Conservation (phyloP, 495 filamentous ascomycete species). For the Daldinia childiae region DNA sequence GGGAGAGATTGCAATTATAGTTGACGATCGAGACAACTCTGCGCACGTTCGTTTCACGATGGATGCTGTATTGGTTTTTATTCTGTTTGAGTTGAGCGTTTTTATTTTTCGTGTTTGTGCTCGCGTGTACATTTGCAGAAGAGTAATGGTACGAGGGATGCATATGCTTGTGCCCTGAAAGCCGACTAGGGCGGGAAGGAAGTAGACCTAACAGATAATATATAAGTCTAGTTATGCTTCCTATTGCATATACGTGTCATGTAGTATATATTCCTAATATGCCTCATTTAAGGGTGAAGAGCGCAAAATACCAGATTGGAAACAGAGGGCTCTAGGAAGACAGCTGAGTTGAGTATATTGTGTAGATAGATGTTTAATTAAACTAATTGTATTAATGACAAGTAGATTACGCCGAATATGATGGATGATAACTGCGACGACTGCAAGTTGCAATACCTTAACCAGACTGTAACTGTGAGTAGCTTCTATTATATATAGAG, state of each 20-base stretch:
- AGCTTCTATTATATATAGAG: too few relatives aligned
- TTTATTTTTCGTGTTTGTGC: conserved; percentile 4
- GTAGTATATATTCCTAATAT: not conserved
- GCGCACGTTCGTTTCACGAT: not conserved
- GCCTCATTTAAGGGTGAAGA: too few relatives aligned
- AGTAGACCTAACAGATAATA: not conserved
- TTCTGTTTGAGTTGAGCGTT: conserved; percentile 22
- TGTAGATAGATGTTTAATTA: too few relatives aligned
- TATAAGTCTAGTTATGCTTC: not conserved
- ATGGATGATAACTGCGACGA: too few relatives aligned
- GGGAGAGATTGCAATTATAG: conserved; percentile 15
- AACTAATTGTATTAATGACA: too few relatives aligned
- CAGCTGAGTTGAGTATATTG: too few relatives aligned
- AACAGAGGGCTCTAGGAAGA: too few relatives aligned
- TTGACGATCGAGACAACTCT: conserved; percentile 14
- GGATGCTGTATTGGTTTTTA: conserved; percentile 1
- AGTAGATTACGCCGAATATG: too few relatives aligned
- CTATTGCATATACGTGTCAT: not conserved
- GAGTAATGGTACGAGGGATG: not conserved
- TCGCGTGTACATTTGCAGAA: conserved; percentile 22
- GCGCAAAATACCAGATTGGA: too few relatives aligned
- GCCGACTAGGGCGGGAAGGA: not conserved
- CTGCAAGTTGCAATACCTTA: too few relatives aligned
- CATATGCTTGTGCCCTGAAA: not conserved
- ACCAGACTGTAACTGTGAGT: too few relatives aligned